These are phyloP conservation scores for Posidonia oceanica DNA, from an alignment of 116 monocot species.

Conservation along the genomic window DNA sequence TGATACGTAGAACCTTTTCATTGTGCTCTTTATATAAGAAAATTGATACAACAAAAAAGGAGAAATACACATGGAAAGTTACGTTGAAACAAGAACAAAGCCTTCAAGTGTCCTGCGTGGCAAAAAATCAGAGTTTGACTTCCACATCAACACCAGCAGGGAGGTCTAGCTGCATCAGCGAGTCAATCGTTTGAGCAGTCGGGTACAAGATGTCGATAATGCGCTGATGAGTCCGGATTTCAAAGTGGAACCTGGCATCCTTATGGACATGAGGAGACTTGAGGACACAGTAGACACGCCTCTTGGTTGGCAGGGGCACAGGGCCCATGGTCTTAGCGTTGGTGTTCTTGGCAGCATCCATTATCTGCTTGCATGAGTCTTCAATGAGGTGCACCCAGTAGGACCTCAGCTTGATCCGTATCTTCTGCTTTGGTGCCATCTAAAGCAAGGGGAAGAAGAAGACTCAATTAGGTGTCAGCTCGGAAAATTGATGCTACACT, in stretches of 20 bases:
- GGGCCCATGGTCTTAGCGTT: constrained; percentile 95
- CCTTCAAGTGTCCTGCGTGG: too few relatives aligned
- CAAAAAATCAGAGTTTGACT: constrained; percentile 54
- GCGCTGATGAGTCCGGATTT: constrained; percentile 83
- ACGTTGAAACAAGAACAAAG: too few relatives aligned
- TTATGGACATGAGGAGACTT: constrained; percentile 96
- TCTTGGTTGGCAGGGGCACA: constrained; percentile 87
- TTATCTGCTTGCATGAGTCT: constrained; percentile 92
- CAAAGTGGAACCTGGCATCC: constrained; percentile 89
- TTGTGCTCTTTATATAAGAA: too few relatives aligned
- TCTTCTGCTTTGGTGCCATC: constrained; percentile 47
- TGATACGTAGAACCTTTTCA: too few relatives aligned
- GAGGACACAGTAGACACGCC: constrained; percentile 79
- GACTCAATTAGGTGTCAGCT: background rate
- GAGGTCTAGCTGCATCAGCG: constrained; percentile 74
- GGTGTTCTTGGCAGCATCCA: constrained; percentile 80
- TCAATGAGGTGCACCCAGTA: constrained; percentile 87
- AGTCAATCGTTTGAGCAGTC: constrained; percentile 84
- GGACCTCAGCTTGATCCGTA: constrained; percentile 90
- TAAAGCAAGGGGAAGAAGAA: background rate
- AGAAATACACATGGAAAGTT: too few relatives aligned
- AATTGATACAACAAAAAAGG: too few relatives aligned
- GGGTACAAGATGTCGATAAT: constrained; percentile 83
- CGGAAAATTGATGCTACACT: too few relatives aligned
- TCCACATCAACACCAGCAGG: constrained; percentile 92